Conservation (phyloP, 768 basidiomycete genomes). For the Cubamyces sp. region DNA sequence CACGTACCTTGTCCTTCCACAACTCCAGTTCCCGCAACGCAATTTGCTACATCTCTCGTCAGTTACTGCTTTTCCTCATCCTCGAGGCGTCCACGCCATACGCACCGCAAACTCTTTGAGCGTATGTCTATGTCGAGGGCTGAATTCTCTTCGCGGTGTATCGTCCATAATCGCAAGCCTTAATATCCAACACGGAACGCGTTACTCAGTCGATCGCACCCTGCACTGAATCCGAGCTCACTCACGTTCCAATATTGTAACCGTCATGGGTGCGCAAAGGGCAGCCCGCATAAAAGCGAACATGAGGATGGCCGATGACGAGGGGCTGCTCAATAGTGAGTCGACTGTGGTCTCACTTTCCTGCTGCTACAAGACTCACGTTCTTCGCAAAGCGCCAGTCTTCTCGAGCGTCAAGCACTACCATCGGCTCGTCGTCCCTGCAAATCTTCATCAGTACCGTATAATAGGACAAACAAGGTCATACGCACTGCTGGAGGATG, state of each 20-base stretch:
- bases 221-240: not conserved
- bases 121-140: slow-evolving; percentile 86
- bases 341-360: slow-evolving; percentile 1
- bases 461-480: not conserved
- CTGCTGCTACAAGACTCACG: slow-evolving; percentile 46
- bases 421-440: slow-evolving; percentile 86
- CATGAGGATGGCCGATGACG: slow-evolving; percentile 63
- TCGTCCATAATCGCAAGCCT: slow-evolving; percentile 88
- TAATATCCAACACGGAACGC: slow-evolving; percentile 31
- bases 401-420: slow-evolving; percentile 73
- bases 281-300: slow-evolving; percentile 92
- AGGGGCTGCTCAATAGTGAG: slow-evolving; percentile 55
- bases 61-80: not conserved
- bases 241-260: slow-evolving; percentile 84
- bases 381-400: slow-evolving; percentile 92
- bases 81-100: not conserved
- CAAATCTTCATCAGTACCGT: not conserved
- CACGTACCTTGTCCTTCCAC: slow-evolving; percentile 85
- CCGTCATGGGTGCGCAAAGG: slow-evolving; percentile 89
- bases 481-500: slow-evolving; percentile 74
- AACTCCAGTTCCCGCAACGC: slow-evolving; percentile 95
- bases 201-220: not conserved
- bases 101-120: slow-evolving; percentile 88
- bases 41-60: slow-evolving; percentile 54
- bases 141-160: slow-evolving; percentile 80